Conservation (phyloP, 2,329 filamentous ascomycete species). For the Emericellopsis cladophorae region DNA sequence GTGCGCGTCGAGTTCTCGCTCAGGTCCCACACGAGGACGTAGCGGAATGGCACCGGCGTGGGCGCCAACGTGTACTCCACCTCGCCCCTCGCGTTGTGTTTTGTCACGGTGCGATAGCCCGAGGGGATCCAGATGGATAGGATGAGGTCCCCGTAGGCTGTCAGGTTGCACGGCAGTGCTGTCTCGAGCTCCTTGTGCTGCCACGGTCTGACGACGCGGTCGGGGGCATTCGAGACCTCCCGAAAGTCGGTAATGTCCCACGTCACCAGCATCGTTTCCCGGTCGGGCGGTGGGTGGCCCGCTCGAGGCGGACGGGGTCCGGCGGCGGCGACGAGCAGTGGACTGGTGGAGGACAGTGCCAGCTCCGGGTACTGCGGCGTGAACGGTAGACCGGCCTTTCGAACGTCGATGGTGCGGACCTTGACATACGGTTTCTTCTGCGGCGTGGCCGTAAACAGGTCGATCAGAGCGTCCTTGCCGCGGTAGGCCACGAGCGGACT, state of each 20-base stretch:
- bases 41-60: constrained; percentile 15
- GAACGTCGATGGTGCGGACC: constrained; percentile 19
- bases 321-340: constrained; percentile 22
- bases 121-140: constrained; percentile 28
- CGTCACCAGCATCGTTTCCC: constrained; percentile 22
- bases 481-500: constrained; percentile 21
- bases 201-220: constrained; percentile 21
- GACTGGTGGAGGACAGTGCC: constrained; percentile 23
- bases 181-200: constrained; percentile 24
- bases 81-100: constrained; percentile 8
- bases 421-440: constrained; percentile 24
- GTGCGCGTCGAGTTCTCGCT: constrained; percentile 20
- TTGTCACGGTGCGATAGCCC: constrained; percentile 18
- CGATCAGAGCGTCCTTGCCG: constrained; percentile 15
- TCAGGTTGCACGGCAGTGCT: constrained; percentile 21
- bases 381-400: constrained; percentile 19
- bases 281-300: constrained; percentile 21
- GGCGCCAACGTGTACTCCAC: constrained; percentile 19
- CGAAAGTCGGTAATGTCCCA: constrained; percentile 21
- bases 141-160: constrained; percentile 22
- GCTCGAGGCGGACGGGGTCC: constrained; percentile 23
- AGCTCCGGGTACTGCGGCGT: constrained; percentile 25
- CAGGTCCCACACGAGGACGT: constrained; percentile 27
- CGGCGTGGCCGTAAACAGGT: constrained; percentile 17
- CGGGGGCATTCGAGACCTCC: constrained; percentile 15